Evolutionary conservation across 2,329 filamentous ascomycete species (phyloP).

Genomic region (Verticillium zaregamsianum): DNA sequence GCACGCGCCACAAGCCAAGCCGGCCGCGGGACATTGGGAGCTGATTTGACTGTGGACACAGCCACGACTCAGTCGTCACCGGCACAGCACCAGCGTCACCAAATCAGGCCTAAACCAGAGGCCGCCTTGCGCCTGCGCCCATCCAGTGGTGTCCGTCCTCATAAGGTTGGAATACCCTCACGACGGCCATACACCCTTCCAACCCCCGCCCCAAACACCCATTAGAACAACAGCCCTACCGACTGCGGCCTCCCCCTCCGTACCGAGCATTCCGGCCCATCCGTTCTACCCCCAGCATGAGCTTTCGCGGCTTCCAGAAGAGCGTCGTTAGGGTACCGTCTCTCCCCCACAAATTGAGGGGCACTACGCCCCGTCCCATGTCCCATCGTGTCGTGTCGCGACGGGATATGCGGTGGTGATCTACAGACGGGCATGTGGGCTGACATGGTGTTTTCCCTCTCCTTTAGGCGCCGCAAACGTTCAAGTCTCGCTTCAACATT

Average conservation of each 20-base stretch:
- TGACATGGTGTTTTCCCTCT: not conserved
- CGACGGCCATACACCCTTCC: constrained; percentile 7
- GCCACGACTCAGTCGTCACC: constrained; percentile 12
- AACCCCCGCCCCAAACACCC: constrained; percentile 4
- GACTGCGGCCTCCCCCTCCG: constrained; percentile 5
- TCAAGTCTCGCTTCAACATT: constrained; percentile 91
- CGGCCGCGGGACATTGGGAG: not conserved
- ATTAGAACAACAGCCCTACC: constrained; percentile 1
- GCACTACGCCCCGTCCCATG: not conserved
- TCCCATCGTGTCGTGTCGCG: not conserved
- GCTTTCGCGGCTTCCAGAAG: constrained; percentile 95
- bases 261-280: constrained; percentile 6
- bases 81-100: constrained; percentile 3
- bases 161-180: constrained; percentile 14
- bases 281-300: constrained; percentile 59
- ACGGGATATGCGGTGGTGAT: not conserved
- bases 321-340: constrained; percentile 72
- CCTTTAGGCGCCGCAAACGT: constrained; percentile 74
- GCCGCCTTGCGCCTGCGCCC: not conserved
- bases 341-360: constrained; percentile 17
- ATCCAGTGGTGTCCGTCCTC: constrained; percentile 1
- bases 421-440: not conserved
- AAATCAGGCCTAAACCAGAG: not conserved
- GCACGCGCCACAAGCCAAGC: constrained; percentile 7
- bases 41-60: constrained; percentile 5